These are phyloP conservation scores for Peronospora belbahrii DNA, from an alignment of 352 stramenopile genomes.

Conservation along the genomic window DNA sequence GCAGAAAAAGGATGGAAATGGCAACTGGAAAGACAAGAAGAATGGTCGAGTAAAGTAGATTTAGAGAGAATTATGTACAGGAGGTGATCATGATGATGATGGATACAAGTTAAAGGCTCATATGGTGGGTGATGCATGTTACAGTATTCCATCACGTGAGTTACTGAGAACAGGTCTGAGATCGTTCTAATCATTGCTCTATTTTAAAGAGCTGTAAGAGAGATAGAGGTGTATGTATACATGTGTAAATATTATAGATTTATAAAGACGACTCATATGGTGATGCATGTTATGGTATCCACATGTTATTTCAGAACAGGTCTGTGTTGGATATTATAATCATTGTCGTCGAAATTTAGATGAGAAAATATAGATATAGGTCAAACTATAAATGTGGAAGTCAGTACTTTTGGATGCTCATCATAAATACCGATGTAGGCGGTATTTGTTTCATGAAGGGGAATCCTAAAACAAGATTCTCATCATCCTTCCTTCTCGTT, in stretches of 20 bases:
- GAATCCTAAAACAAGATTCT: slow-evolving; percentile 79
- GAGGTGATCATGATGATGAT: too few relatives aligned
- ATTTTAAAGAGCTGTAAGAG: too few relatives aligned
- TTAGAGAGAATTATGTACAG: too few relatives aligned
- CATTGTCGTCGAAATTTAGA: slow-evolving; percentile 37
- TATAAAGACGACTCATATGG: slow-evolving; percentile 88
- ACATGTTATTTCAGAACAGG: slow-evolving; percentile 85
- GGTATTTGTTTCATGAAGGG: slow-evolving; percentile 79
- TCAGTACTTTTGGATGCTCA: slow-evolving; percentile 66
- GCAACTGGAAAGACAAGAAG: too few relatives aligned
- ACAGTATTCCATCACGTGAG: too few relatives aligned
- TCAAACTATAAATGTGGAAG: slow-evolving; percentile 26
- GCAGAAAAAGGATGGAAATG: slow-evolving; percentile 1
- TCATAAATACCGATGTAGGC: slow-evolving; percentile 54
- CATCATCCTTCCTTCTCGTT: slow-evolving; percentile 47
- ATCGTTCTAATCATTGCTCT: too few relatives aligned
- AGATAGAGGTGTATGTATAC: too few relatives aligned
- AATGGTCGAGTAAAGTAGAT: too few relatives aligned
- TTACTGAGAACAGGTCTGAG: too few relatives aligned
- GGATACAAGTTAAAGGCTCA: neutral
- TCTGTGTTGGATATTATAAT: slow-evolving; percentile 84
- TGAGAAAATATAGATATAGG: neutral
- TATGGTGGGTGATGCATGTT: slow-evolving; percentile 90
- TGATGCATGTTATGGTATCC: slow-evolving; percentile 86
- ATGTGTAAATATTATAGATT: too few relatives aligned